Percentiles rank a stretch among this genome's conserved stretches.
Conservation (phyloP, 176 grass and related monocot species). For the Bromus sterilis region DNA sequence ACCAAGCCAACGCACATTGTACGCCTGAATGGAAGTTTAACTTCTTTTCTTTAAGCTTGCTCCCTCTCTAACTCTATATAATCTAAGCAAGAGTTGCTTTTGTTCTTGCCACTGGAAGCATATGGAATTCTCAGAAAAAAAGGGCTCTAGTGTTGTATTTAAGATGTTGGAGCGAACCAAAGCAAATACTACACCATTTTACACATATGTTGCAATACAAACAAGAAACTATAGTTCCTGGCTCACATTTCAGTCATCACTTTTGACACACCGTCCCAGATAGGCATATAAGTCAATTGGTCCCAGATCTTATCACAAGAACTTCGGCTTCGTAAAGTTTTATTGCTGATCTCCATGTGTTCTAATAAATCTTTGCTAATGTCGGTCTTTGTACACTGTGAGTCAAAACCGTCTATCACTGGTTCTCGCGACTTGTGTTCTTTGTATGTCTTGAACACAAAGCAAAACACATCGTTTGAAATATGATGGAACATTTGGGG, state of each 20-base stretch:
- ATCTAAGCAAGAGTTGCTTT: neutral
- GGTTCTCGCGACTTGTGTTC: too few relatives aligned
- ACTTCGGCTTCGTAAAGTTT: too few relatives aligned
- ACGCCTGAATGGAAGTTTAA: neutral
- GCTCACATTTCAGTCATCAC: too few relatives aligned
- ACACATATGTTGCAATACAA: neutral
- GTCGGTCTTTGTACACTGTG: too few relatives aligned
- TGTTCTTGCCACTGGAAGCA: neutral
- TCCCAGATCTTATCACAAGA: neutral
- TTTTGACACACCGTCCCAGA: neutral
- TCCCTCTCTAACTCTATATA: neutral
- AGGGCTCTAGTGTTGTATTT: neutral
- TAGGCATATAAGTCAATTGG: neutral
- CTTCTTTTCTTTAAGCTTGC: neutral
- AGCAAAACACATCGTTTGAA: too few relatives aligned
- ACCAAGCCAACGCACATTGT: neutral
- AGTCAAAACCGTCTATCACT: too few relatives aligned
- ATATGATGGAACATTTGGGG: too few relatives aligned
- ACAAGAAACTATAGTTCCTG: too few relatives aligned
- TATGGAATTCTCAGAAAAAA: neutral
- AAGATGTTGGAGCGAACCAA: neutral
- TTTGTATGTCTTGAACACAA: too few relatives aligned
- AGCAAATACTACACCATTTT: neutral
- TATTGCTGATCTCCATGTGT: too few relatives aligned
- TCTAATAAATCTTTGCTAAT: too few relatives aligned